Evolutionary conservation across 352 stramenopile species (phyloP).

Genomic region (Detonula confervacea): DNA sequence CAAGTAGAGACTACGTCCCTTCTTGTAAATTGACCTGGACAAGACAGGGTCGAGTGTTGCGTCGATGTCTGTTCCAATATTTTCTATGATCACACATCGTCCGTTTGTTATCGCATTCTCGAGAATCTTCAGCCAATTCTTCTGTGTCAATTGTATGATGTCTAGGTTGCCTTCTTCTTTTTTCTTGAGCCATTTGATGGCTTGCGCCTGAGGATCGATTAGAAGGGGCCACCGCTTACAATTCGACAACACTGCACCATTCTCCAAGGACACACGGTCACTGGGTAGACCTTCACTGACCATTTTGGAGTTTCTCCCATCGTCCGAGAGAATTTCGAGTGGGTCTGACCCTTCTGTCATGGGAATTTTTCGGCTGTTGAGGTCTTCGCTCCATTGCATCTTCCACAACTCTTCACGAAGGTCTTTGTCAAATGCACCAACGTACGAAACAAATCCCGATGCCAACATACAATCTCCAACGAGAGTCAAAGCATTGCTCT

Average conservation of each 20-base stretch:
- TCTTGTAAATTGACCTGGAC: slow-evolving; percentile 94
- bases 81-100: slow-evolving; percentile 96
- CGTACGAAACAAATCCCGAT: slow-evolving; percentile 97
- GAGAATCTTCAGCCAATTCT: slow-evolving; percentile 95
- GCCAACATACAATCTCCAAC: slow-evolving; percentile 96
- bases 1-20: slow-evolving; percentile 92
- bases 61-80: slow-evolving; percentile 96
- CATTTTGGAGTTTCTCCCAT: slow-evolving; percentile 97
- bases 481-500: slow-evolving; percentile 93
- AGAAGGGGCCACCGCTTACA: slow-evolving; percentile 97
- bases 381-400: slow-evolving; percentile 88
- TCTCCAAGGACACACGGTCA: slow-evolving; percentile 97
- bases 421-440: slow-evolving; percentile 95
- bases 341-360: slow-evolving; percentile 95
- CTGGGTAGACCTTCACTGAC: slow-evolving; percentile 95
- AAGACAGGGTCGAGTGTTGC: slow-evolving; percentile 95
- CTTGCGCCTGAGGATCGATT: slow-evolving; percentile 97
- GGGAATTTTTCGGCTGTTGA: slow-evolving; percentile 91
- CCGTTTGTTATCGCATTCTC: slow-evolving; percentile 94
- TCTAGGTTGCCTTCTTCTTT: slow-evolving; percentile 93
- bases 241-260: slow-evolving; percentile 95
- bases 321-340: slow-evolving; percentile 94
- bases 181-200: slow-evolving; percentile 96
- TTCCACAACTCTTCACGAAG: slow-evolving; percentile 90
- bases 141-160: slow-evolving; percentile 95